These are phyloP conservation scores for Bothriochloa decipiens DNA, from an alignment of 176 grass and related monocot species.

Conservation along the genomic window DNA sequence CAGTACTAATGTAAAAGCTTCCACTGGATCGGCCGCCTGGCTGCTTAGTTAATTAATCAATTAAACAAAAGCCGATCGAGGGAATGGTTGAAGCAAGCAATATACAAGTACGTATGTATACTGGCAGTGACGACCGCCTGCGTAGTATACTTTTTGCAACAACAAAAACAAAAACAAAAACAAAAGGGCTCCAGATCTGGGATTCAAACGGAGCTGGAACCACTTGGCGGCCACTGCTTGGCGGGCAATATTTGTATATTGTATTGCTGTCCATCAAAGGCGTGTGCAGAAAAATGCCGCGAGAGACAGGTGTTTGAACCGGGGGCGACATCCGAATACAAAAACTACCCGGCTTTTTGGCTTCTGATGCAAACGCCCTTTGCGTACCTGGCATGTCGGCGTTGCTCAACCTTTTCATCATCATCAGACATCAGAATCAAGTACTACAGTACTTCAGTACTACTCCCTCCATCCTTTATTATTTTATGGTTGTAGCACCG, in stretches of 20 bases:
- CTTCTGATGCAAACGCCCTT: slow-evolving; percentile 34
- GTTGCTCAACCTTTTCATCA: neutral
- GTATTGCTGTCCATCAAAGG: slow-evolving; percentile 28
- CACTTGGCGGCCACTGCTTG: slow-evolving; percentile 43
- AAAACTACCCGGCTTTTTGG: slow-evolving; percentile 40
- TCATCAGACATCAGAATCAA: too few species aligned
- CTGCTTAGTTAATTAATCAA: neutral
- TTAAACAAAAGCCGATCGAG: neutral
- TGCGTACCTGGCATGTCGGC: slow-evolving; percentile 46
- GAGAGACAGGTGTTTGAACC: slow-evolving; percentile 51
- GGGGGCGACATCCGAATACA: slow-evolving; percentile 41
- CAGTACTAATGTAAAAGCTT: neutral
- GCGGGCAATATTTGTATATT: slow-evolving; percentile 5
- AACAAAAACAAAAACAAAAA: neutral
- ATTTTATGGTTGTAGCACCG: too few species aligned
- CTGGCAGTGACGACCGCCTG: neutral
- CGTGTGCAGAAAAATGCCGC: slow-evolving; percentile 48
- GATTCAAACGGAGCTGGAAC: slow-evolving; percentile 45
- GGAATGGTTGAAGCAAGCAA: slow-evolving; percentile 35
- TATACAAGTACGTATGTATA: neutral
- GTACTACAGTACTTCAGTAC: neutral
- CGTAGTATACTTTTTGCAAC: neutral
- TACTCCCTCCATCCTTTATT: too few species aligned
- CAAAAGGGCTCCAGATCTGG: slow-evolving; percentile 40
- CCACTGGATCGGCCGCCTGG: neutral